Evolutionary conservation across 495 filamentous ascomycete species (phyloP), one percentile per base, ranked within the genome.

Genomic region (Lindgomyces ingoldianus): DNA sequence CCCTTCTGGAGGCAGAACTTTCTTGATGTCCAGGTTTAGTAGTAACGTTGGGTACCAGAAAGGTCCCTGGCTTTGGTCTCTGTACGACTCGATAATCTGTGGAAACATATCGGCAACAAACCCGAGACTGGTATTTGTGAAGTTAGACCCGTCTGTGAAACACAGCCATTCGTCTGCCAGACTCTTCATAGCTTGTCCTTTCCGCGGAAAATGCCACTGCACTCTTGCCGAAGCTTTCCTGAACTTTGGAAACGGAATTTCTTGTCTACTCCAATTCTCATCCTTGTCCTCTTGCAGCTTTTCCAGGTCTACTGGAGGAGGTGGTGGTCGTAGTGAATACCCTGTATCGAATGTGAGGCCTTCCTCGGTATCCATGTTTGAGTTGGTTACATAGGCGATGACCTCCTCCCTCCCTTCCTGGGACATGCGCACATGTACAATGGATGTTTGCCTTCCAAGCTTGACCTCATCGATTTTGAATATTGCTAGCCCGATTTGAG

Each of bases 31-130:
- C 18, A 81, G 33, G 68, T 80, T 80, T 45, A 80, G 74, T 21
- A 87, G 79, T 16, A 94, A 74, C 2, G 90, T 95, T 0, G 89
- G 90, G 76, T 92, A 93, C 91, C 91, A 93, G 68, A 81, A 81
- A 52, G 74, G 75, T 9, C 74, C 75, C 46, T 57, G 74, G 19
- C 62, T 57, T 12, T 67, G 49, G 46, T 68, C 57, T 26, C 63
- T 42, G 51, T 71, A 73, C 51, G 73, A 70, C 69, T 85, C 81
- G 39, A 87, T 64, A 36, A 82, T 80, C 76, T 81, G 80, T 19
- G 85, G 84, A 65, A 86, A 89, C 78, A 84, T 81, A 73, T 91
- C 89, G 16, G 75, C 72, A 11, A 89, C 70, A 66, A 81, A 91
- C 1, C 80, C 85, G 3, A 90, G 75, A 22, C 60, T 71, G 22